Conservation (phyloP, 2,329 filamentous ascomycete genomes). For the Arachnopeziza araneosa region DNA sequence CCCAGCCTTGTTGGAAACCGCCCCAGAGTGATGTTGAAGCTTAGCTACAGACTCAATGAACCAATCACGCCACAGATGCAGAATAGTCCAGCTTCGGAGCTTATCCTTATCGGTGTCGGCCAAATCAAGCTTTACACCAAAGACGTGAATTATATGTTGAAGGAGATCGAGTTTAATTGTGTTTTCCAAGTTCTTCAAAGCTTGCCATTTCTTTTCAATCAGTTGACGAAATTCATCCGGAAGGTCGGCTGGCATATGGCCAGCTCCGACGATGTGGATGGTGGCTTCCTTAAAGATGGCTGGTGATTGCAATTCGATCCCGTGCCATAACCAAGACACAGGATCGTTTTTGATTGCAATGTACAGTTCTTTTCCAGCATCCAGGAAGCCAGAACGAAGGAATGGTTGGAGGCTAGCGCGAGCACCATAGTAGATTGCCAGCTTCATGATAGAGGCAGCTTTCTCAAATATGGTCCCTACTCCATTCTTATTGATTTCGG, state of each 20-base stretch:
- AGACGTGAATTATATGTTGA: neutral
- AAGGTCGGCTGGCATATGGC: neutral
- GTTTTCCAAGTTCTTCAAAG: conserved; percentile 8
- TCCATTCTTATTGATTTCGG: neutral
- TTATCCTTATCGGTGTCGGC: neutral
- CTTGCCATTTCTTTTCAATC: conserved; percentile 12
- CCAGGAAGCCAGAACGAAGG: neutral
- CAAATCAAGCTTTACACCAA: neutral
- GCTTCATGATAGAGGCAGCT: neutral
- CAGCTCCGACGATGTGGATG: conserved; percentile 20
- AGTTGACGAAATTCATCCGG: neutral
- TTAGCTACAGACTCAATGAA: conserved; percentile 7
- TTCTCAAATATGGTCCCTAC: neutral
- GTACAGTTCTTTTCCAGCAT: conserved; percentile 8
- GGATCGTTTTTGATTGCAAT: conserved; percentile 15
- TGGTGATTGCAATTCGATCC: conserved; percentile 10
- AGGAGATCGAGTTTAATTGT: conserved; percentile 13
- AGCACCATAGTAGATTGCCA: neutral
- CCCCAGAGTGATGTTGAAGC: neutral
- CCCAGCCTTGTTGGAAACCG: no score
- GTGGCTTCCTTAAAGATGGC: conserved; percentile 23
- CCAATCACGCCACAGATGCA: conserved; percentile 25
- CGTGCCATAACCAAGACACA: conserved; percentile 17
- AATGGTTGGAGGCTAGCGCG: neutral
- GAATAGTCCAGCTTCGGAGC: conserved; percentile 15